A percentile compares a stretch with the other conserved stretches of the same genome.
phyloP scores from a whole-genome alignment of 2,329 filamentous ascomycete genomes.

The Didymella exigua region DNA sequence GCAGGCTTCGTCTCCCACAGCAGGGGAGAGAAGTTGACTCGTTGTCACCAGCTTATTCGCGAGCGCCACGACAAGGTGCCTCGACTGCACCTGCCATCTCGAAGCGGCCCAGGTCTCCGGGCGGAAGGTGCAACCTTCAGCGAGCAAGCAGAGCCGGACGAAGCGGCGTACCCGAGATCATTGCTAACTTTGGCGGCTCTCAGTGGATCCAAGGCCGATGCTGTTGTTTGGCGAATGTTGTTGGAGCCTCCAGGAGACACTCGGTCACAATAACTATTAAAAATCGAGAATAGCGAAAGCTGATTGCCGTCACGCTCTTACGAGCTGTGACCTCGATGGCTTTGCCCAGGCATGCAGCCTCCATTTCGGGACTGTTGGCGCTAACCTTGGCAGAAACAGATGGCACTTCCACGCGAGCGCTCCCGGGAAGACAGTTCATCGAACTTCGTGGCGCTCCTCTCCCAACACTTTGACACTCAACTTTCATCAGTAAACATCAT shows the following conservation, averaged over 20 bases:
- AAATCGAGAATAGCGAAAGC: not conserved
- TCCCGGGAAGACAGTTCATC: slow-evolving; percentile 8
- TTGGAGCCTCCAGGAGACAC: not conserved
- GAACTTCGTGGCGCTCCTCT: slow-evolving; percentile 12
- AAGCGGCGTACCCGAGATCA: not conserved
- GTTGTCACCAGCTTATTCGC: slow-evolving; percentile 12
- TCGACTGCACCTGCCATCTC: slow-evolving; percentile 8
- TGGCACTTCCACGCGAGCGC: slow-evolving; percentile 13
- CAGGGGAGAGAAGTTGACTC: slow-evolving; percentile 3
- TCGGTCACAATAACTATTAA: not conserved
- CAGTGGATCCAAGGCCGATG: not conserved
- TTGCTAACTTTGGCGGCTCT: not conserved
- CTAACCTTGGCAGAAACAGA: slow-evolving; percentile 6
- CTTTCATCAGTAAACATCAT: slow-evolving; percentile 8
- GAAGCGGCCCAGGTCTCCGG: not conserved
- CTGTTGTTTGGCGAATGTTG: not conserved
- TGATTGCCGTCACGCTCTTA: not conserved
- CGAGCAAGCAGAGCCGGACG: slow-evolving; percentile 8
- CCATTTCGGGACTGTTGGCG: slow-evolving; percentile 4
- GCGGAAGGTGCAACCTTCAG: slow-evolving; percentile 8
- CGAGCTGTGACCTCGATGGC: not conserved
- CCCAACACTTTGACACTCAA: slow-evolving; percentile 12
- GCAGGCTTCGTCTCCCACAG: slow-evolving; percentile 9
- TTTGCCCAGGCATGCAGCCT: not conserved
- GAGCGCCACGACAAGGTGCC: slow-evolving; percentile 8